Evolutionary conservation across 768 basidiomycete genomes (phyloP).

Genomic region (Hirschioporus abietinus): DNA sequence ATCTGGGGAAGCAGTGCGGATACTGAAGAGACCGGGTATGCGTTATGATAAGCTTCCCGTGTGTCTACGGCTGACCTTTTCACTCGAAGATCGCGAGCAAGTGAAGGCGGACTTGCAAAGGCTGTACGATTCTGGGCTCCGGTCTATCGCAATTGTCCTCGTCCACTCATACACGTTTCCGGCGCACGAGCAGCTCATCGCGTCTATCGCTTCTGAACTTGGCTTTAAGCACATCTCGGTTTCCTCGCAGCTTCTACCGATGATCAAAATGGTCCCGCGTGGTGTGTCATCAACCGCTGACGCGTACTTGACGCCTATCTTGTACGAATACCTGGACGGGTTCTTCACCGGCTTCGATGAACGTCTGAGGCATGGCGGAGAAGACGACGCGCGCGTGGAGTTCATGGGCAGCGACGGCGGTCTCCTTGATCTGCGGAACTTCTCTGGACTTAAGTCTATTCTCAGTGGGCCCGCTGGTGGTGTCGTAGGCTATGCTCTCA

Average conservation of each 20-base stretch:
- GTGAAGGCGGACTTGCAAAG: constrained; percentile 59
- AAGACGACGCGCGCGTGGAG: constrained; percentile 70
- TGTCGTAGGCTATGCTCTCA: constrained; percentile 91
- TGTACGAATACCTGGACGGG: constrained; percentile 79
- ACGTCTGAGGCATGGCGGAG: constrained; percentile 54
- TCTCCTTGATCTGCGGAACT: constrained; percentile 71
- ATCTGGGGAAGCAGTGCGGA: constrained; percentile 85
- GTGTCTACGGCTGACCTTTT: constrained; percentile 8
- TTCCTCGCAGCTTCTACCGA: constrained; percentile 81
- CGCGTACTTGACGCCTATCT: constrained; percentile 90
- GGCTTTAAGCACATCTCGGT: constrained; percentile 92
- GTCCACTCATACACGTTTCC: constrained; percentile 92
- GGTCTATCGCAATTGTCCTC: constrained; percentile 84
- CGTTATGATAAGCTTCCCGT: constrained; percentile 5
- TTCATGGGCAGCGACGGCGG: constrained; percentile 97
- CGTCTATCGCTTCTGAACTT: constrained; percentile 63
- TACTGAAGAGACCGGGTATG: constrained; percentile 68
- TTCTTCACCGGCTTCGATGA: constrained; percentile 88
- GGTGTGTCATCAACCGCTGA: constrained; percentile 92
- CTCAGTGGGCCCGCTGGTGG: constrained; percentile 92
- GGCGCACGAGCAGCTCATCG: constrained; percentile 74
- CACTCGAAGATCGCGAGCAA: constrained; percentile 39
- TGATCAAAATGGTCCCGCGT: constrained; percentile 95
- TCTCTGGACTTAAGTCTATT: constrained; percentile 91
- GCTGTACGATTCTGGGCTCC: constrained; percentile 77